Conservation (phyloP, 805 yeast species). For the Cyberlindnera bimundalis region DNA sequence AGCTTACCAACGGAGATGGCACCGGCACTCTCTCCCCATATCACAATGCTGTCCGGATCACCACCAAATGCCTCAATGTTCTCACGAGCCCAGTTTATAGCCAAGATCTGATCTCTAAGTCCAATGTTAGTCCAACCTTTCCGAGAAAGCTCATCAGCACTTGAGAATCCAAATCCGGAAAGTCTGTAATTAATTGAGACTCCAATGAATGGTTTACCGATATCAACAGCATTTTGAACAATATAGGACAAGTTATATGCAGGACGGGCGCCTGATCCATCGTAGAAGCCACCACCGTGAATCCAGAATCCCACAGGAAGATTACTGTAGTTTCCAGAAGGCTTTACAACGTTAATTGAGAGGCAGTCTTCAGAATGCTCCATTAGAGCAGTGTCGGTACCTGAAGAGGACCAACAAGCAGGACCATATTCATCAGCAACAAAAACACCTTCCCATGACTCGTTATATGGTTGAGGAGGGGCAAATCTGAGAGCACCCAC, state of each 20-base stretch:
- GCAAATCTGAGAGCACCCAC: constrained; percentile 26
- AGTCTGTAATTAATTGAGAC: constrained; percentile 38
- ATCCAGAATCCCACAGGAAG: constrained; percentile 35
- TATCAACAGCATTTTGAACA: constrained; percentile 17
- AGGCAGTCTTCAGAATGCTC: constrained; percentile 31
- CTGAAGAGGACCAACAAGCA: constrained; percentile 20
- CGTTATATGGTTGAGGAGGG: constrained; percentile 19
- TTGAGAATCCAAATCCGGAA: constrained; percentile 34
- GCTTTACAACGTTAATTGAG: constrained; percentile 28
- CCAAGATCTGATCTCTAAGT: constrained; percentile 33
- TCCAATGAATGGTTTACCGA: constrained; percentile 28
- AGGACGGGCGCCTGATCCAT: constrained; percentile 25
- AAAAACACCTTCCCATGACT: constrained; percentile 15
- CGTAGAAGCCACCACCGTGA: constrained; percentile 35
- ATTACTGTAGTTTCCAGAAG: constrained; percentile 15
- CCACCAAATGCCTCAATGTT: constrained; percentile 37
- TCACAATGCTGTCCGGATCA: constrained; percentile 31
- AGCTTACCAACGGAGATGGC: constrained; percentile 23
- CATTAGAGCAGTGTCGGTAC: constrained; percentile 11
- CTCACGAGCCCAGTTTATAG: constrained; percentile 34
- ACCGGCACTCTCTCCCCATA: constrained; percentile 40
- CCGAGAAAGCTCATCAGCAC: constrained; percentile 23
- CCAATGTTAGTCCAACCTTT: constrained; percentile 33
- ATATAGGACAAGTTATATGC: constrained; percentile 20
- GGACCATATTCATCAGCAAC: constrained; percentile 25